Base-by-base conservation (phyloP, 805 yeast genomes). In the Peterozyma toletana region DNA sequence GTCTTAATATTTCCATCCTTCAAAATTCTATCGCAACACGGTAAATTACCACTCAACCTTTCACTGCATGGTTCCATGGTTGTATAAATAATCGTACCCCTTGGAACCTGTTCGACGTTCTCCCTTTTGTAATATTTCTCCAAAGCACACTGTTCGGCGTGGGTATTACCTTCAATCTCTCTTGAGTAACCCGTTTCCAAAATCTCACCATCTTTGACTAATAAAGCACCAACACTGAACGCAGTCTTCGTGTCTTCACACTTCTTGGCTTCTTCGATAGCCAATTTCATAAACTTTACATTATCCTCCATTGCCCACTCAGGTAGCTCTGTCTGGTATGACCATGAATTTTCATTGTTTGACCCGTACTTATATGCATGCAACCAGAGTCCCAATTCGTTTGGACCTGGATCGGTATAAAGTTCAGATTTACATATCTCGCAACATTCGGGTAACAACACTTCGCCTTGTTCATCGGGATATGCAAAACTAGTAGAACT, bases 1-100 rank as follows among this genome's bases (percentile, higher is more conserved):
- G 93, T 78, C 16, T 68, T 70, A 48, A 91, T 82, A 1, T 65
- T 68, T 1, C 54, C 50, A 0, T 78, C 60, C 3, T 65, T 70
- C 40, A 90, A 55, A 6, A 93, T 79, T 29, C 98, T 71, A 48
- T 89, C 89, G 2, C 79, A 80, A 62, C 99, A 93, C 0, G 99
- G 96, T 41, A 71, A 54, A 52, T 91, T 90, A 0, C 98, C 98
- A 57, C 96, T 88, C 31, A 91, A 66, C 43, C 99, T 71, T 45
- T 77, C 75, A 5, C 95, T 81, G 58, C 99, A 93, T 1, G 99
- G 99, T 57, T 93, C 99, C 98, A 93, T 93, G 0, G 97, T 88
- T 0, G 98, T 91, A 60, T 86, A 93, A 11, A 93, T 61, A 34
- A 85, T 86, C 0, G 93, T 78, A 0, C 96, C 96, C 9, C 53